A percentile compares a stretch with the other conserved stretches of the same genome.
These are phyloP conservation scores for Perkinsus chesapeaki DNA, from an alignment of 169 alveolate species.

Conservation along the genomic window DNA sequence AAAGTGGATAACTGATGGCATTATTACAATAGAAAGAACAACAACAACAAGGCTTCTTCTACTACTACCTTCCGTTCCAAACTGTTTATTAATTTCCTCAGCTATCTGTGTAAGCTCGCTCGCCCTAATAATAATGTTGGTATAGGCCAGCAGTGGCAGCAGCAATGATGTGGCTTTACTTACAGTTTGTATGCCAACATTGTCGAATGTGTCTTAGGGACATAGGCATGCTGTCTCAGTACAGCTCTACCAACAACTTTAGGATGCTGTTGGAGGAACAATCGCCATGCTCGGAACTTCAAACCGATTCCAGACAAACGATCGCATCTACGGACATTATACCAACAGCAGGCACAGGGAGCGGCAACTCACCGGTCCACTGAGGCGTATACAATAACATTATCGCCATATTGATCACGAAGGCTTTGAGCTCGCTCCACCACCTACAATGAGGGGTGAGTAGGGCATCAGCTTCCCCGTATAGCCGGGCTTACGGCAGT, in stretches of 20 bases:
- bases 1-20: not conserved
- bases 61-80: not conserved
- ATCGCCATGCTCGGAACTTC: constrained; percentile 20
- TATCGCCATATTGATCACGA: not conserved
- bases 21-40: too few relatives aligned
- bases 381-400: constrained; percentile 20
- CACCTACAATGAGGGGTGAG: too few relatives aligned
- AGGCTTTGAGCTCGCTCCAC: not conserved
- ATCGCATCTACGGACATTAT: constrained; percentile 11
- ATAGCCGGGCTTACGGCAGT: not conserved
- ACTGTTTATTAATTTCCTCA: not conserved
- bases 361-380: constrained; percentile 22
- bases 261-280: constrained; percentile 6
- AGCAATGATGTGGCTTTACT: too few relatives aligned
- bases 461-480: too few relatives aligned
- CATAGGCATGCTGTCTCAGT: not conserved
- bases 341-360: not conserved
- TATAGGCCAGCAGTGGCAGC: not conserved
- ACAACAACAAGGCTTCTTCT: not conserved
- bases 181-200: not conserved
- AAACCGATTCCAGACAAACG: constrained; percentile 26
- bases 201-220: not conserved
- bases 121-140: not conserved
- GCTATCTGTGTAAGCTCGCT: not conserved
- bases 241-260: not conserved